Evolutionary conservation across 31 red algal genomes (phyloP), one percentile per base, ranked within the genome.

Genomic region (Odonthalia washingtoniensis): DNA sequence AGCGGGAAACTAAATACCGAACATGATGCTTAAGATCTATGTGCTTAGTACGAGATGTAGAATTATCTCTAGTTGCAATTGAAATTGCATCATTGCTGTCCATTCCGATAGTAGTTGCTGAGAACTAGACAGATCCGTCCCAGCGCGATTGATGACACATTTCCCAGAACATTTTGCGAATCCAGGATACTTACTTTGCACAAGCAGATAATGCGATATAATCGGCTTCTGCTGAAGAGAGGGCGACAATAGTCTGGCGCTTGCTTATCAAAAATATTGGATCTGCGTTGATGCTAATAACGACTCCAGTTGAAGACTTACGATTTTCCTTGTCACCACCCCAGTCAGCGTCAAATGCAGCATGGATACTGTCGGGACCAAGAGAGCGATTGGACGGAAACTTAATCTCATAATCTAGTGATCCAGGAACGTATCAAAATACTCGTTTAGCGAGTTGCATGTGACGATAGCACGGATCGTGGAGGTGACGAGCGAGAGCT

Each of bases 91-190:
- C 52, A 61, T 14, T 17, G 52, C 52, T 61, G 52, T 61, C 52
- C 14, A 61, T 61, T 14, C 24, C 14, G 52, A 61, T 61, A 17
- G 52, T 14, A 14, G 24, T 61, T 24, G 52, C 16, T 61, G 52
- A 14, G 52, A 61, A 17, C 16, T 14, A 61, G 24, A 24, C 52
- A 17, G 14, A 24, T 17, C 39, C 77, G 49, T 17, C 42, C 77
- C 77, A 81, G 26, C 31, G 52, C n/a, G n/a, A n/a, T n/a, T n/a
- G n/a, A n/a, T n/a, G n/a, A n/a, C n/a, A n/a, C n/a, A n/a, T n/a
- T n/a, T 81, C 44, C 30, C 31, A 81, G 53, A 79, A 79, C 3
- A 57, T 4, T 79, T 79, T 79, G 9, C 75, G 39, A 3, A 79
- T 49, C 52, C 52, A 61, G 52, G 52, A 17, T 61, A 24, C 52